Percentiles rank a stretch among this genome's conserved stretches.
Evolutionary conservation across 2,329 filamentous ascomycete genomes (phyloP).

Genomic region (Boeremia exigua): DNA sequence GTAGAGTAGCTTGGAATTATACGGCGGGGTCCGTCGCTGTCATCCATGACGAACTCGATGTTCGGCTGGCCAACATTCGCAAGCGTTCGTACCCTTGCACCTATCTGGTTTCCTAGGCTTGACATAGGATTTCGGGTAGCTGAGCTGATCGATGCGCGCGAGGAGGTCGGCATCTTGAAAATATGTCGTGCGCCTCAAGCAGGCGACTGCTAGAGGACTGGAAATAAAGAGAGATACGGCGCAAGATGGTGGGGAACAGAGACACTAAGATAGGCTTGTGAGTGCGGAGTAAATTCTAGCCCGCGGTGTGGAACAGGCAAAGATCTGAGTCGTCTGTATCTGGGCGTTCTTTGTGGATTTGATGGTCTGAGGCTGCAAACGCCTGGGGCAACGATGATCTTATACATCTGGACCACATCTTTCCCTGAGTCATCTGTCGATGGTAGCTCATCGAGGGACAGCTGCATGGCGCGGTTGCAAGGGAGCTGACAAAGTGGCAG

Average conservation of each 20-base stretch:
- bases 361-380: conserved; percentile 13
- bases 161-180: conserved; percentile 31
- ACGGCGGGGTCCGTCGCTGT: conserved; percentile 37
- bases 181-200: conserved; percentile 18
- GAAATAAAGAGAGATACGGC: conserved; percentile 19
- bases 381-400: conserved; percentile 9
- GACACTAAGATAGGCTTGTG: conserved; percentile 20
- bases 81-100: conserved; percentile 43
- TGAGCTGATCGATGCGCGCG: conserved; percentile 21
- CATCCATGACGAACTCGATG: conserved; percentile 52
- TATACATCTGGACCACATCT: conserved; percentile 8
- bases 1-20: conserved; percentile 60
- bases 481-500: conserved; percentile 4
- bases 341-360: background rate
- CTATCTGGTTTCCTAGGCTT: conserved; percentile 41
- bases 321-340: conserved; percentile 1
- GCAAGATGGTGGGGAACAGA: conserved; percentile 14
- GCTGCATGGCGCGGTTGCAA: conserved; percentile 7
- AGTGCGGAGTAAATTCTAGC: conserved; percentile 30
- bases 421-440: conserved; percentile 11
- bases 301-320: conserved; percentile 14
- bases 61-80: conserved; percentile 46
- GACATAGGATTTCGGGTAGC: conserved; percentile 36
- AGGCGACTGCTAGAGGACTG: conserved; percentile 8
- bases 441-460: conserved; percentile 7